Base-by-base conservation (phyloP, 257 asterid genomes). In the Fraxinus americana region DNA sequence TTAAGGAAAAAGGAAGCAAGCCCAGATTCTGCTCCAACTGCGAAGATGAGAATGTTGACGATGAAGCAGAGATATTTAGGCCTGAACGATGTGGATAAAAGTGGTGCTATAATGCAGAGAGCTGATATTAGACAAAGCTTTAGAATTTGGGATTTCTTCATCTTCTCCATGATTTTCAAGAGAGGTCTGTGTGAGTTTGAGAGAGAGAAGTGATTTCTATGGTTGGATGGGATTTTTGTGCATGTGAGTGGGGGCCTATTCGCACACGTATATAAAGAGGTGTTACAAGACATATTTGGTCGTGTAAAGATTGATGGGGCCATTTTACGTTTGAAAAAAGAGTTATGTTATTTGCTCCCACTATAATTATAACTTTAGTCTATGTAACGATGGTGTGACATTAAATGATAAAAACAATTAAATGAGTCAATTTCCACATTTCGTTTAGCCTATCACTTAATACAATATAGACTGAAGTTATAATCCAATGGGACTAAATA, bases 21-120 rank as follows among this genome's bases (percentile, higher is more conserved):
- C 68, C 97, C 97, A 57, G 93, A 88, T 54, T 91, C 93, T 0
- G 86, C 89, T 19, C 92, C 94, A 27, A 91, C 79, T 5, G 83
- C 72, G 14, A 91, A 77, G 65, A 91, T 85, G 67, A 91, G 87
- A 63, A 91, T 77, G 79, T 89, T 87, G 67, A 89, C 78, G 23
- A 89, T 74, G 70, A 89, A 89, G 73, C 85, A 89, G 72, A 91
- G 85, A 73, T 86, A 88, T 71, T 84, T 75, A 67, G 85, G 79
- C 66, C 89, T 86, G 5, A 80, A 77, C 21, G 95, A 79, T 52
- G 94, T 50, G n/a, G 90, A 85, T 50, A 87, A 38, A 73, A 90
- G 78, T 50, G 92, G 95, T 3, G 88, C 80, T 41, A 82, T 75
- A 41, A 82, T 54, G 52, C 90, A 83, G 59, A 91, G 82, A 36